Evolutionary conservation across 495 filamentous ascomycete genomes (phyloP).

Genomic region (Aspergillus indologenus): DNA sequence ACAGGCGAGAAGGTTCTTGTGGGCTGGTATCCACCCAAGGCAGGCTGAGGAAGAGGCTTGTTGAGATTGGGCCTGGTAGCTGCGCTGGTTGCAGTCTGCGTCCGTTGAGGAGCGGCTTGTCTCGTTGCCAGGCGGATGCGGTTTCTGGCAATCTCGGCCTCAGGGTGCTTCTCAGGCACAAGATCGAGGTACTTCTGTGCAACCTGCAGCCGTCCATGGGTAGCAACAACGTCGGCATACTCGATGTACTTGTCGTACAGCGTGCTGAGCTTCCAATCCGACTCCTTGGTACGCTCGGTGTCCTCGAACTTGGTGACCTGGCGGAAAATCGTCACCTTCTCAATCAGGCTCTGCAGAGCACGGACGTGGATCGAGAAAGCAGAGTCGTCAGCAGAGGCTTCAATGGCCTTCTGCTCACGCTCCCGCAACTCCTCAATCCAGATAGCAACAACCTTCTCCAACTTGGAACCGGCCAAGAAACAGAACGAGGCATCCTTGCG

Average conservation of each 20-base stretch:
- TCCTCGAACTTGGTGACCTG: constrained; percentile 90
- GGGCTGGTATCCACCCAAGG: constrained; percentile 31
- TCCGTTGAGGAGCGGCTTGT: constrained; percentile 52
- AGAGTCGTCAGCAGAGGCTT: constrained; percentile 64
- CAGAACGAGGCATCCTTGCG: constrained; percentile 93
- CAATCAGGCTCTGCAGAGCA: constrained; percentile 86
- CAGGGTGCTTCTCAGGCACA: constrained; percentile 79
- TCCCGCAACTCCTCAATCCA: constrained; percentile 89
- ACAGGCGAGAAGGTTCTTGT: constrained; percentile 36
- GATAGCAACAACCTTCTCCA: constrained; percentile 93
- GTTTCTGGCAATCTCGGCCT: constrained; percentile 82
- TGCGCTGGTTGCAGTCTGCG: constrained; percentile 27
- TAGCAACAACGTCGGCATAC: constrained; percentile 92
- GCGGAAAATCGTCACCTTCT: constrained; percentile 97
- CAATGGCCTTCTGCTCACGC: constrained; percentile 68
- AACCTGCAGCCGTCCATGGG: constrained; percentile 79
- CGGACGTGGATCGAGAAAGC: constrained; percentile 89
- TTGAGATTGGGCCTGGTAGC: constrained; percentile 8
- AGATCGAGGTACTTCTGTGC: constrained; percentile 91
- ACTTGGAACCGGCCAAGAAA: constrained; percentile 89
- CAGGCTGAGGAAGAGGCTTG: constrained; percentile 42
- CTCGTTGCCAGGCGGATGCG: constrained; percentile 82
- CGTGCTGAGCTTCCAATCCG: constrained; percentile 82
- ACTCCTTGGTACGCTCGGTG: constrained; percentile 59
- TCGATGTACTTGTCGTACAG: constrained; percentile 96